phyloP scores from a whole-genome alignment of 148 eudicot genomes.

The Suaeda aralocaspica region DNA sequence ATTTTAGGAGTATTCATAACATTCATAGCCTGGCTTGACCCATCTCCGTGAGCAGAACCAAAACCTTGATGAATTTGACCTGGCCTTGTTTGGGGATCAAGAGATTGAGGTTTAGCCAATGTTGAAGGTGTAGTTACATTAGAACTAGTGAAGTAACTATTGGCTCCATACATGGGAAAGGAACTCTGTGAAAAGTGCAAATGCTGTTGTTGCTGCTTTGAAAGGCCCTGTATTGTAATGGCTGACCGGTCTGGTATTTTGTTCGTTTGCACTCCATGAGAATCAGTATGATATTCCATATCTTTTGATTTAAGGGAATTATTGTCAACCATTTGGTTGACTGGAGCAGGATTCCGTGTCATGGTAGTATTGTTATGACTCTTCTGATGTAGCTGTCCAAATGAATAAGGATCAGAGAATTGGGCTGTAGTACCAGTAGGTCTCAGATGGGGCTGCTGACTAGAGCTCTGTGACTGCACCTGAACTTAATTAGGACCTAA shows the following conservation, averaged over 20 bases:
- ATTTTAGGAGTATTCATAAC: slow-evolving; percentile 36
- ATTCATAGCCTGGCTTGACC: slow-evolving; percentile 41
- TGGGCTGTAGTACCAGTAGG: slow-evolving; percentile 33
- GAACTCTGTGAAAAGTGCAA: slow-evolving; percentile 66
- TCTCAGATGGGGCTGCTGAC: slow-evolving; percentile 39
- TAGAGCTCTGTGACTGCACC: slow-evolving; percentile 40
- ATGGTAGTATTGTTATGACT: slow-evolving; percentile 26
- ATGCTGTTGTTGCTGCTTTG: slow-evolving; percentile 69
- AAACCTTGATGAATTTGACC: slow-evolving; percentile 50
- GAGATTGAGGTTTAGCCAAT: slow-evolving; percentile 47
- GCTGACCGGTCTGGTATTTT: slow-evolving; percentile 44
- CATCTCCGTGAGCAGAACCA: slow-evolving; percentile 39
- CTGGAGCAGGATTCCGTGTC: slow-evolving; percentile 29
- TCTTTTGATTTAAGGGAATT: slow-evolving; percentile 35
- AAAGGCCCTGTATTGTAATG: slow-evolving; percentile 53
- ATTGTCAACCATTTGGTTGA: slow-evolving; percentile 34
- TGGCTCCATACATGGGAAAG: slow-evolving; percentile 57
- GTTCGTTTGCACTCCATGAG: slow-evolving; percentile 48
- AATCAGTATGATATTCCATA: slow-evolving; percentile 43
- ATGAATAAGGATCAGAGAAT: slow-evolving; percentile 40
- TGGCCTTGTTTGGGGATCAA: slow-evolving; percentile 51
- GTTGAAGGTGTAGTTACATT: slow-evolving; percentile 42
- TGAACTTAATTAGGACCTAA: slow-evolving; percentile 35
- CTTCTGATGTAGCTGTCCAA: slow-evolving; percentile 36
- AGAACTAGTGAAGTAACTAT: slow-evolving; percentile 40